Conservation (phyloP, 176 grass and related monocot genomes). For the Bolboschoenus planiculmis region DNA sequence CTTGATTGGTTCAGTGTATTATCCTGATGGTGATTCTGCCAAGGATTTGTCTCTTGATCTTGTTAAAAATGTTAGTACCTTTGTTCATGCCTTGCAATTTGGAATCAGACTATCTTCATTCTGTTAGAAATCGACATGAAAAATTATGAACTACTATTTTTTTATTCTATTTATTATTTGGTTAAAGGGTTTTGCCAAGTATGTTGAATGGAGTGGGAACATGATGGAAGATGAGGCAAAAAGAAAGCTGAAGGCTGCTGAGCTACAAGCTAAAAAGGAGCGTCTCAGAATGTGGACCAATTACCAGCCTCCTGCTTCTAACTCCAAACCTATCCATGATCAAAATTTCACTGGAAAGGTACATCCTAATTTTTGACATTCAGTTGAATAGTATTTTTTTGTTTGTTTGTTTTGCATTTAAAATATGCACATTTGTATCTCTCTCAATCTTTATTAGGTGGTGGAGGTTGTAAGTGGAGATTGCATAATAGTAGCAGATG, state of each 20-base stretch:
- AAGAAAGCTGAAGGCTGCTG: slow-evolving; percentile 68
- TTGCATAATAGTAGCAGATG: slow-evolving; percentile 89
- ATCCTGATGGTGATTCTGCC: slow-evolving; percentile 79
- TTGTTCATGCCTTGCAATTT: slow-evolving; percentile 3
- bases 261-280: slow-evolving; percentile 92
- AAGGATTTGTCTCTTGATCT: slow-evolving; percentile 89
- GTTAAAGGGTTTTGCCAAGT: slow-evolving; percentile 83
- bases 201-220: slow-evolving; percentile 96
- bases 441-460: slow-evolving; percentile 44
- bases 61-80: slow-evolving; percentile 69
- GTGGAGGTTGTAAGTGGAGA: slow-evolving; percentile 97
- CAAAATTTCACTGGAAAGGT: slow-evolving; percentile 97
- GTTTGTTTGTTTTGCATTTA: background rate
- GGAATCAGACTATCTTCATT: background rate
- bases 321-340: slow-evolving; percentile 84
- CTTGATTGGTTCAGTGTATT: slow-evolving; percentile 94
- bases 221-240: slow-evolving; percentile 97
- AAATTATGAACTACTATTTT: background rate
- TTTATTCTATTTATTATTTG: slow-evolving; percentile 15
- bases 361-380: background rate
- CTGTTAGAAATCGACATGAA: slow-evolving; percentile 16
- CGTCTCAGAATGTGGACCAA: slow-evolving; percentile 79
- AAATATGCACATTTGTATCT: slow-evolving; percentile 11
- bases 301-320: slow-evolving; percentile 71
- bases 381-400: background rate